Percentiles rank a stretch among this genome's conserved stretches.
phyloP scores from a whole-genome alignment of 768 basidiomycete species.

The Myochromella boudieri region DNA sequence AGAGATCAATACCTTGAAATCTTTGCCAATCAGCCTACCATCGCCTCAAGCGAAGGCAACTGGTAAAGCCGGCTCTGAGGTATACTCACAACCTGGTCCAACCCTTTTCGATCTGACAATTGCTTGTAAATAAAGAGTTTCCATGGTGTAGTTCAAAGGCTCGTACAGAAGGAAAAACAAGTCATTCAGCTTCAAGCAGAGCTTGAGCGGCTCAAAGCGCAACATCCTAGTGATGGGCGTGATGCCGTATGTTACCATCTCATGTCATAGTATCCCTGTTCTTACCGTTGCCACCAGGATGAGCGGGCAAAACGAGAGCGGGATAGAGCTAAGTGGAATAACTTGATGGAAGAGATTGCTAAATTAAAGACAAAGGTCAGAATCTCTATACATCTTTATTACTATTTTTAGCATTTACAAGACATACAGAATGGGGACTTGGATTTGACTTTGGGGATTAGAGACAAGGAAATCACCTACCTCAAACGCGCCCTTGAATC shows the following conservation, averaged over 20 bases:
- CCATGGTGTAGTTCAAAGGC: conserved; percentile 73
- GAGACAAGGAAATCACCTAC: conserved; percentile 73
- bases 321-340: conserved; percentile 70
- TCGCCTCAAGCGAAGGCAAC: conserved; percentile 35
- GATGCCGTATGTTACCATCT: conserved; percentile 54
- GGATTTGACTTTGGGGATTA: conserved; percentile 43
- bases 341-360: conserved; percentile 71
- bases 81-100: conserved; percentile 18
- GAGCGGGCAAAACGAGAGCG: conserved; percentile 75
- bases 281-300: conserved; percentile 41
- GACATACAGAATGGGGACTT: conserved; percentile 51
- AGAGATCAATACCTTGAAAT: conserved; percentile 64
- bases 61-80: conserved; percentile 59
- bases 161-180: conserved; percentile 85
- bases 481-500: conserved; percentile 87
- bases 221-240: conserved; percentile 53
- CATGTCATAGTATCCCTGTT: neutral
- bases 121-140: conserved; percentile 64
- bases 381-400: neutral
- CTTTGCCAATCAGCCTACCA: conserved; percentile 40
- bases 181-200: conserved; percentile 73
- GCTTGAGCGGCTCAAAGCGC: conserved; percentile 59
- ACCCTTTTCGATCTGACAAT: too few species aligned
- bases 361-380: conserved; percentile 68
- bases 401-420: conserved; percentile 2